phyloP scores from a whole-genome alignment of 495 filamentous ascomycete genomes.

The Xylaria scruposa region DNA sequence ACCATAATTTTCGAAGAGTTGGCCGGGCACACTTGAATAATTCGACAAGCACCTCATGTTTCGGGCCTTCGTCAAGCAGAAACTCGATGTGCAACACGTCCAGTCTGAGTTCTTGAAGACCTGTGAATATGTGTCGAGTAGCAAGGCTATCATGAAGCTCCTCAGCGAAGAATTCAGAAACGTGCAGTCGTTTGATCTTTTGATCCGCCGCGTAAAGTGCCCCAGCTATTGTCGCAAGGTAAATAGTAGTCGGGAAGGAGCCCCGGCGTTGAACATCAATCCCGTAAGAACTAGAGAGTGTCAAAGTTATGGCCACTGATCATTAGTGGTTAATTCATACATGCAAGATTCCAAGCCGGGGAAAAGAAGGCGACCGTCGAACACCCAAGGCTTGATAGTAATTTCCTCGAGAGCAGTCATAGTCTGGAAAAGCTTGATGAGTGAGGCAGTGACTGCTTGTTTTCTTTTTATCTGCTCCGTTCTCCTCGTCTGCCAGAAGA shows the following conservation, averaged over 20 bases:
- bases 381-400: constrained; percentile 14
- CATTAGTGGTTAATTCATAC: neutral
- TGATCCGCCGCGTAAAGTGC: neutral
- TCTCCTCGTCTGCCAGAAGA: neutral
- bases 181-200: constrained; percentile 11
- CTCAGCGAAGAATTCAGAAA: constrained; percentile 8
- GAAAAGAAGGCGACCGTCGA: neutral
- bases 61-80: neutral
- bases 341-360: constrained; percentile 15
- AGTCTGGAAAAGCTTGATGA: neutral
- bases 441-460: neutral
- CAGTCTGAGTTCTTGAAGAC: constrained; percentile 14
- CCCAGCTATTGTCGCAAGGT: neutral
- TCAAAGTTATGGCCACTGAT: constrained; percentile 5
- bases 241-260: constrained; percentile 4
- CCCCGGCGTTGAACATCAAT: constrained; percentile 5
- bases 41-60: constrained; percentile 2
- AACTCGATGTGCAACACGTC: neutral
- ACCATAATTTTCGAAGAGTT: constrained; percentile 12
- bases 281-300: constrained; percentile 9
- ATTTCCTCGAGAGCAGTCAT: constrained; percentile 15
- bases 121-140: constrained; percentile 19
- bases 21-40: constrained; percentile 1
- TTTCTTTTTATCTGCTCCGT: neutral
- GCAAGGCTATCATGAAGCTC: constrained; percentile 14